A percentile compares a stretch with the other conserved stretches of the same genome.
Conservation (phyloP, 345 rosid species). For the Mallotus nudiflorus region DNA sequence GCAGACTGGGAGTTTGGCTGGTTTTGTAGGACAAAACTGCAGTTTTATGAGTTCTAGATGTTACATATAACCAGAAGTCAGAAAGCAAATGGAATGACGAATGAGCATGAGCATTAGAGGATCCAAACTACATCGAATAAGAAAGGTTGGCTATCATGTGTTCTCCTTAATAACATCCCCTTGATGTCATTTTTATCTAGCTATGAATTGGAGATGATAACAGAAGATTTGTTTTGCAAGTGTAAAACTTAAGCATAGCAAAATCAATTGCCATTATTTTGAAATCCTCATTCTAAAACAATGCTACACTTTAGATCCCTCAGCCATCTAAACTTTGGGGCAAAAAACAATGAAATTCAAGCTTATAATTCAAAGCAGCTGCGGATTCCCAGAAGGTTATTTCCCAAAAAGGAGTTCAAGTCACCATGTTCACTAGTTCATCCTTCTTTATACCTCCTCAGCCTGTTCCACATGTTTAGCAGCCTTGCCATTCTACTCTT, state of each 20-base stretch:
- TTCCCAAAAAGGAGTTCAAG: no score
- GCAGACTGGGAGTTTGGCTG: constrained; percentile 43
- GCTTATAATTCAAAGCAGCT: no score
- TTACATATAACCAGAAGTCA: constrained; percentile 6
- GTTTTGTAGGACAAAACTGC: constrained; percentile 46
- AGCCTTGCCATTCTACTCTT: no score
- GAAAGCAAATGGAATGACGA: background rate
- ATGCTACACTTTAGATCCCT: no score
- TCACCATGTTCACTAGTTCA: no score
- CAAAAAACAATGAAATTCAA: no score
- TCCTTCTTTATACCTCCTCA: no score
- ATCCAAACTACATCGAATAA: background rate
- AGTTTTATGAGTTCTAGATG: constrained; percentile 7
- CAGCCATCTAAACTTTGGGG: no score
- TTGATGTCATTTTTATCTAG: background rate
- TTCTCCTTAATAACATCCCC: background rate
- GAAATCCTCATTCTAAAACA: no score
- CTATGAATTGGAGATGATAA: background rate
- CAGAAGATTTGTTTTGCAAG: background rate
- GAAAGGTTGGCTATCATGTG: background rate
- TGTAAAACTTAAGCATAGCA: no score
- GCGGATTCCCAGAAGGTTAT: no score
- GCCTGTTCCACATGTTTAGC: no score
- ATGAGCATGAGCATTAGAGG: background rate
- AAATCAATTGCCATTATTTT: background rate